Evolutionary conservation across 495 filamentous ascomycete species (phyloP), one percentile per base, ranked within the genome.

Genomic region (Xylaria cubensis): DNA sequence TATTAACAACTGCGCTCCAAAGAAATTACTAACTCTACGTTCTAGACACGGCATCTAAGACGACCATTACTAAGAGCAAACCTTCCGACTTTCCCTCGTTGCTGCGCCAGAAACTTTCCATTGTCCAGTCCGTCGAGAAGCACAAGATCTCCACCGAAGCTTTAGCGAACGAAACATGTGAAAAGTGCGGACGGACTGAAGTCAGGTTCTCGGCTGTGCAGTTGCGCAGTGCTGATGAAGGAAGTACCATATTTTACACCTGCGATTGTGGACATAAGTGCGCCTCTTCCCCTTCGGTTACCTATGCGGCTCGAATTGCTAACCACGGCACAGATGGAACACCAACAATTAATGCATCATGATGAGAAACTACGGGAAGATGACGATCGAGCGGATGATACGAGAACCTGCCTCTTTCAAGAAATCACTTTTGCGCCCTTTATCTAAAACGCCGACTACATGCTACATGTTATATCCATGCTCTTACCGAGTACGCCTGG

Each of bases 171-270:
- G 85, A 85, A 69, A 89, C 90, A 26, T 98, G 96, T 76, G 87
- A 90, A 12, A 89, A 92, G 74, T 98, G 95, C 79, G 94, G 92
- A 7, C 87, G 89, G 64, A 90, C 88, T 58, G 92, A 97, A 77
- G 93, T 98, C 81, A 92, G 90, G 77, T 98, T 89, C 79, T 93
- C 91, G 39, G 91, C 93, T 3, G 88, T 94, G 62, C 97, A 99
- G 80, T 83, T 97, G 78, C 89, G 95, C 70, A 91, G 94, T 84
- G 97, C 96, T 5, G 96, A 98, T 81, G 97, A 98, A 88, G 97
- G 97, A 64, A 92, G 90, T 74, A 97, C 94, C 2, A 91, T 96
- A 48, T 94, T 97, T 75, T 97, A 93, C 80, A 90, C 86, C 36
- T 97, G 94, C 82, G 89, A 92, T 41, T 97, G 94, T 77, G 92